Conservation (phyloP, 1,284 basidiomycete genomes). For the Ustilago trichophora region DNA sequence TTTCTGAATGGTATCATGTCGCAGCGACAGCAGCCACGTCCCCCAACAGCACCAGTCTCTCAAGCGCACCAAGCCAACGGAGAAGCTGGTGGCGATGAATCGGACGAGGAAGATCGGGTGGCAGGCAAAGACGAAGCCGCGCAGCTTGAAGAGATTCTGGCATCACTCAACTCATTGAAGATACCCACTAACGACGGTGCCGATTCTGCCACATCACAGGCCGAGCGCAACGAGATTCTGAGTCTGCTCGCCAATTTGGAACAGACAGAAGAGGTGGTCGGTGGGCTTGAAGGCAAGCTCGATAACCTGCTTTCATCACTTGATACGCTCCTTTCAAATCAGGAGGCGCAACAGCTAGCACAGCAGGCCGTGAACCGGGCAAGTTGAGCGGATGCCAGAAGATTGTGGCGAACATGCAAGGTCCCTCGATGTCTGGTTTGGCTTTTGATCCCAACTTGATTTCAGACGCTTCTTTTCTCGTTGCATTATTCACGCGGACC, state of each 20-base stretch:
- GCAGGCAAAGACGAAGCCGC: conserved; percentile 26
- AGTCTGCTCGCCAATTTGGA: conserved; percentile 38
- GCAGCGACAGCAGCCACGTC: background rate
- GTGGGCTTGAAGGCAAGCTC: conserved; percentile 38
- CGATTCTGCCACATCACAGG: conserved; percentile 24
- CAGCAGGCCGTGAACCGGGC: conserved; percentile 22
- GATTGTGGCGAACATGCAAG: too few relatives aligned
- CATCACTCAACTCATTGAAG: conserved; percentile 36
- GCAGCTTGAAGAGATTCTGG: conserved; percentile 41
- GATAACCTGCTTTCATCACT: conserved; percentile 35
- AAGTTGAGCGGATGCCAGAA: too few relatives aligned
- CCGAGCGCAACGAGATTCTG: conserved; percentile 38
- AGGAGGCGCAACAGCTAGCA: conserved; percentile 36
- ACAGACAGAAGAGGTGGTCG: conserved; percentile 45
- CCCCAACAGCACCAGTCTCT: background rate
- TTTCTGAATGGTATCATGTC: conserved; percentile 39
- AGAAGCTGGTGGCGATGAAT: background rate
- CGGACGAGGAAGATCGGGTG: background rate
- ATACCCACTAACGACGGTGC: conserved; percentile 25
- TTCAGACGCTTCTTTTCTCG: too few relatives aligned
- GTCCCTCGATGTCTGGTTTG: too few relatives aligned
- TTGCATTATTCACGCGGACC: too few relatives aligned
- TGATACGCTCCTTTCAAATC: conserved; percentile 32
- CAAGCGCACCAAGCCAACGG: conserved; percentile 11
- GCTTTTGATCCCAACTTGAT: too few relatives aligned